Base-by-base conservation (phyloP, 2,329 filamentous ascomycete genomes). In the Fusarium sp. region DNA sequence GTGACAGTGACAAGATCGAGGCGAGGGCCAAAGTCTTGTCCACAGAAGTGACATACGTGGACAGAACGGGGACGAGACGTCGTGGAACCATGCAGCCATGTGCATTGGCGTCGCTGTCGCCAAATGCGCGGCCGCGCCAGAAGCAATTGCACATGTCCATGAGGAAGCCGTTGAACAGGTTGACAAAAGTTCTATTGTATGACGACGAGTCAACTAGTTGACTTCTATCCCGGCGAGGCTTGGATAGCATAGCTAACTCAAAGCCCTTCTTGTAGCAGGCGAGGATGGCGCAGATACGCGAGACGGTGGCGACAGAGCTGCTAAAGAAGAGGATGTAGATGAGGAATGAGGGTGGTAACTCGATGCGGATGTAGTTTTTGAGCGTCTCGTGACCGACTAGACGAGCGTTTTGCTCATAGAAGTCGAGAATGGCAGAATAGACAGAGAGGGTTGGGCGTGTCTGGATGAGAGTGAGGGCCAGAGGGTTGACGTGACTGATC, bases 131-230 rank as follows among this genome's bases (percentile, higher is more conserved):
- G 25, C 90, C 89, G 10, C 94, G 90, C 94, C 94, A 97, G 56
- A 97, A 82, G 60, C 93, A 91, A 80, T 97, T 97, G 85, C 94
- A 95, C 35, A 95, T 88, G 80, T 97, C 95, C 91, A 97, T 95
- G 35, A 97, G 88, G 80, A 93, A 95, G 25, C 92, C 92, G 80
- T 97, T 97, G 84, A 97, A 95, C 27, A 88, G 84, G 73, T 91
- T 89, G 45, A 95, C 89, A 66, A 92, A 89, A 35, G 86, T 83
- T 48, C 89, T 86, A 32, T 90, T 86, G 71, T 92, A 92, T 13
- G 84, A 81, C 20, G 81, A 80, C 7, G 81, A 79, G 69, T 83
- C 79, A 50, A 84, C 77, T 10, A 73, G 77, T 20, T 77, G 66
- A 30, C 74, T 77, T 58, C 74, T 71, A 25, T 82, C 54, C 71